phyloP scores from a whole-genome alignment of 208 protist species.

The Trypanosoma avium region DNA sequence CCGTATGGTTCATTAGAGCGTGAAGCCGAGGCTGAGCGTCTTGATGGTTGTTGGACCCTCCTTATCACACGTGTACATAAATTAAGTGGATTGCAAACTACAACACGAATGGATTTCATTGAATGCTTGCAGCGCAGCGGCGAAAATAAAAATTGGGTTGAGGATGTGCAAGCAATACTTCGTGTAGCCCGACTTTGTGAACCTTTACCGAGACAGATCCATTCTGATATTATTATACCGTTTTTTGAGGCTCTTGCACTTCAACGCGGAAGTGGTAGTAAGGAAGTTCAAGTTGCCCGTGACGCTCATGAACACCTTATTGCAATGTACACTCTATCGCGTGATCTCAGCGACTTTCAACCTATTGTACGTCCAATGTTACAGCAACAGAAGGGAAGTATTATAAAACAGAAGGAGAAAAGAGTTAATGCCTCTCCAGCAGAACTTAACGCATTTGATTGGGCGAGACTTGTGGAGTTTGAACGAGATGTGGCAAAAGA shows the following conservation, averaged over 20 bases:
- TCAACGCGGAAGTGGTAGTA: constrained; percentile 11
- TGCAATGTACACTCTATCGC: constrained; percentile 50
- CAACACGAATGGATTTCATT: constrained; percentile 21
- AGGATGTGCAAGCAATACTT: constrained; percentile 37
- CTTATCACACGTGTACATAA: constrained; percentile 46
- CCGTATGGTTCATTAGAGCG: constrained; percentile 33
- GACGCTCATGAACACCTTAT: constrained; percentile 59
- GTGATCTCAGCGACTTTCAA: constrained; percentile 36
- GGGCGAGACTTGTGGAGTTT: constrained; percentile 61
- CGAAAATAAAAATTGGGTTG: constrained; percentile 24
- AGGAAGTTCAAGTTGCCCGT: constrained; percentile 35
- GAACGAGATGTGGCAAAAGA: constrained; percentile 75
- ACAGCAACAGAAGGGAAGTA: no score
- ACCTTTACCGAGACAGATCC: constrained; percentile 46
- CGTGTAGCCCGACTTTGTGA: constrained; percentile 41
- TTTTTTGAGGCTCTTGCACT: constrained; percentile 61
- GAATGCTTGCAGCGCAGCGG: background rate
- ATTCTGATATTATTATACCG: constrained; percentile 46
- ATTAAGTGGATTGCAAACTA: constrained; percentile 25
- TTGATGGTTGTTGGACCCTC: constrained; percentile 62
- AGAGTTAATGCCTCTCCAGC: constrained; percentile 16
- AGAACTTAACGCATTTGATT: constrained; percentile 60
- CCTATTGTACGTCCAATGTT: constrained; percentile 46
- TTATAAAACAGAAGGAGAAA: no score
- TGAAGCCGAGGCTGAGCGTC: constrained; percentile 43